These are phyloP conservation scores for Aurinia saxatilis DNA, from an alignment of 345 rosid genomes.

Conservation along the genomic window DNA sequence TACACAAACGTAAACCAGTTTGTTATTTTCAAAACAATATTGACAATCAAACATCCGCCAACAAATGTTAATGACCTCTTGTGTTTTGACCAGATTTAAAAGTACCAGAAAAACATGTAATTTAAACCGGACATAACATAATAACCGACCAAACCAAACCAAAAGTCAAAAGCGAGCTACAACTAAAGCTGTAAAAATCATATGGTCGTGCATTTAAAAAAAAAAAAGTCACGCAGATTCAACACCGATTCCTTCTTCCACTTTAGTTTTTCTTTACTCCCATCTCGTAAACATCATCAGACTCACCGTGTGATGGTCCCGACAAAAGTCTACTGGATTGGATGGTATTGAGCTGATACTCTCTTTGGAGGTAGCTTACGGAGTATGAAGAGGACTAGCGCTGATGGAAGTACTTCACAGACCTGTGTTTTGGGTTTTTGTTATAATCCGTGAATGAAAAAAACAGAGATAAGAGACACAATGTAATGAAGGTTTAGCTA, in stretches of 20 bases:
- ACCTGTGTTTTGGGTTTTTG: constrained; percentile 52
- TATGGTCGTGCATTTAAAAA: constrained; percentile 20
- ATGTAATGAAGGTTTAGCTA: neutral
- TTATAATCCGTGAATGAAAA: neutral
- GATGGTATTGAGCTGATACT: constrained; percentile 89
- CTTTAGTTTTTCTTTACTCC: neutral
- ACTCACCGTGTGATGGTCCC: constrained; percentile 25
- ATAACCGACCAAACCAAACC: neutral
- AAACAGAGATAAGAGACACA: neutral
- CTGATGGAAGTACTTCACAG: constrained; percentile 94
- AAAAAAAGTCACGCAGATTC: constrained; percentile 27
- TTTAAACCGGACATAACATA: neutral
- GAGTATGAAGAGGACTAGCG: constrained; percentile 80
- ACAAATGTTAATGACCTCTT: neutral
- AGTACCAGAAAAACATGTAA: neutral
- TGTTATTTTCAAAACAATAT: neutral
- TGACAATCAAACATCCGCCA: constrained; percentile 10
- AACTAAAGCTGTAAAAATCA: constrained; percentile 13
- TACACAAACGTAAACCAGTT: neutral
- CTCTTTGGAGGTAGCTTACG: constrained; percentile 96
- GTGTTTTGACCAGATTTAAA: neutral
- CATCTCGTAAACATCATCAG: constrained; percentile 2
- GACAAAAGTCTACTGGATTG: constrained; percentile 45
- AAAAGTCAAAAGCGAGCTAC: neutral
- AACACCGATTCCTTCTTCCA: constrained; percentile 13